Conservation (phyloP, 768 basidiomycete genomes). For the Lactarius sp. region DNA sequence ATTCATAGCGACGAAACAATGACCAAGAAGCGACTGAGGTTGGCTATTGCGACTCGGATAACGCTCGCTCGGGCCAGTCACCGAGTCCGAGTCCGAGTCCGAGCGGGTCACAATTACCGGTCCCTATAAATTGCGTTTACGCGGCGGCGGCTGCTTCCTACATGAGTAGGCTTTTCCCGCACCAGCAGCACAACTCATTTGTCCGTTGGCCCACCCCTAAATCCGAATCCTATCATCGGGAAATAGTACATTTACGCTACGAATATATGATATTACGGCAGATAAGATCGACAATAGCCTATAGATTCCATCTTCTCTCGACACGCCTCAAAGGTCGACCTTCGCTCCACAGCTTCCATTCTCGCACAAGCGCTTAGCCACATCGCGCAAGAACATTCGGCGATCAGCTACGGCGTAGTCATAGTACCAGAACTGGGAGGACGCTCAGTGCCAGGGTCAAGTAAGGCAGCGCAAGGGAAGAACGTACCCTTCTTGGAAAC, state of each 20-base stretch:
- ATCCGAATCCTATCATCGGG: no score
- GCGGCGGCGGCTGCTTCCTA: no score
- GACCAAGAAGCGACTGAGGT: neutral
- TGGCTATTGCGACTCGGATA: neutral
- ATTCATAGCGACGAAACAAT: constrained; percentile 5
- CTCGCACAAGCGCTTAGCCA: neutral
- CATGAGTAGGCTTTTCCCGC: no score
- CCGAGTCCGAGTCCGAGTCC: neutral
- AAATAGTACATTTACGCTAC: no score
- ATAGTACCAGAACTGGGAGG: neutral
- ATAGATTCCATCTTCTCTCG: no score
- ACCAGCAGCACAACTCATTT: no score
- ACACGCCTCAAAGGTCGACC: neutral
- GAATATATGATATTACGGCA: no score
- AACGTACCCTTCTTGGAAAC: constrained; percentile 23
- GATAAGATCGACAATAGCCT: neutral
- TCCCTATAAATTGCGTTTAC: no score
- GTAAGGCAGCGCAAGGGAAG: neutral
- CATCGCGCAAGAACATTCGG: no score
- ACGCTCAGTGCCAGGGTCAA: neutral
- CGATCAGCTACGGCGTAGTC: neutral
- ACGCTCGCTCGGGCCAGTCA: neutral
- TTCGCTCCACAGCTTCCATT: neutral
- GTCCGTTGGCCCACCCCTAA: no score
- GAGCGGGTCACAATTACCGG: neutral